These are phyloP conservation scores for Diaporthe vaccinii DNA, from an alignment of 2,329 filamentous ascomycete species.

Conservation along the genomic window DNA sequence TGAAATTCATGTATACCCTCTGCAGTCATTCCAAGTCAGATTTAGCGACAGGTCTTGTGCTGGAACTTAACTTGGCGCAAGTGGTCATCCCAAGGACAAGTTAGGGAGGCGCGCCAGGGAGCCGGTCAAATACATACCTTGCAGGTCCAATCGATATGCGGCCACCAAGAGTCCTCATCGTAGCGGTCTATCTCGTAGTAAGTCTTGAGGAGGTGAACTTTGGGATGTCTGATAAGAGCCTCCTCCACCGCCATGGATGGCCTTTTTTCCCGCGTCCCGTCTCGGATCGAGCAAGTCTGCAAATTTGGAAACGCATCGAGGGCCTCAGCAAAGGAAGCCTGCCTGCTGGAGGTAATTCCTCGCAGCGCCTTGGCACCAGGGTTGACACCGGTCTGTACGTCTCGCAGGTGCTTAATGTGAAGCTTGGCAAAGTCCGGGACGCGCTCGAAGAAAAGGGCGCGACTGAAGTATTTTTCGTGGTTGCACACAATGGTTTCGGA, in stretches of 20 bases:
- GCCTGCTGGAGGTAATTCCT: neutral
- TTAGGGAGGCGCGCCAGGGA: neutral
- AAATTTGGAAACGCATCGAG: neutral
- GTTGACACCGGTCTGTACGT: neutral
- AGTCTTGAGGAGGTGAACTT: neutral
- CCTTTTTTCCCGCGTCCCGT: accelerated
- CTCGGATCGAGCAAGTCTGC: neutral
- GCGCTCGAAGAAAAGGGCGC: neutral
- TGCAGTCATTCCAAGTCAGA: neutral
- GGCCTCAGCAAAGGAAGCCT: neutral
- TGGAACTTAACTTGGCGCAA: neutral
- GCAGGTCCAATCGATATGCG: neutral
- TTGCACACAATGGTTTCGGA: neutral
- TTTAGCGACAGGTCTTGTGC: neutral
- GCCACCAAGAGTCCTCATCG: neutral
- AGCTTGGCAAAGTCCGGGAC: neutral
- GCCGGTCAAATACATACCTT: neutral
- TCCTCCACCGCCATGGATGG: neutral
- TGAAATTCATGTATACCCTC: neutral
- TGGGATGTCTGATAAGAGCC: neutral
- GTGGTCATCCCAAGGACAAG: neutral
- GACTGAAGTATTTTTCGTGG: neutral
- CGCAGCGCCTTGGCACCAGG: neutral
- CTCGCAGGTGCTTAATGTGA: neutral
- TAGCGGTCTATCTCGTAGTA: neutral